These are phyloP conservation scores for Saccharum hybrid DNA, from an alignment of 202 grass and related monocot genomes.

Conservation along the genomic window DNA sequence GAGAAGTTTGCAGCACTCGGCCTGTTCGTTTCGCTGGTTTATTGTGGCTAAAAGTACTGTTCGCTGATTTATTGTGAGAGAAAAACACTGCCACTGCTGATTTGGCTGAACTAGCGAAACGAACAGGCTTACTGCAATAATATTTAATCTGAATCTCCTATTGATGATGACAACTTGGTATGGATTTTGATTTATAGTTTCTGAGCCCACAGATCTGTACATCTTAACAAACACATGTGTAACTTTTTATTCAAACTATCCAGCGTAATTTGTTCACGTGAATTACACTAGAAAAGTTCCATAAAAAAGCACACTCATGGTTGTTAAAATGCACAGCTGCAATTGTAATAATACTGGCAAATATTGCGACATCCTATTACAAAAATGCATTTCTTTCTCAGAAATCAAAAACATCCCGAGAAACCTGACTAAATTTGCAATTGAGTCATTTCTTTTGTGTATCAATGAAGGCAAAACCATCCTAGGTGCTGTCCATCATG, in stretches of 20 bases:
- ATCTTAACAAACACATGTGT: constrained; percentile 39
- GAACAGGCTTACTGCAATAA: not conserved
- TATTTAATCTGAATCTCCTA: not conserved
- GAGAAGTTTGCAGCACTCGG: not conserved
- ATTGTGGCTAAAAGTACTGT: too few species aligned
- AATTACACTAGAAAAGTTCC: constrained; percentile 29
- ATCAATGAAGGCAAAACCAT: constrained; percentile 27
- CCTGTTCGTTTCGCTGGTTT: too few species aligned
- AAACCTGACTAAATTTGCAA: constrained; percentile 24
- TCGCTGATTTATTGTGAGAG: too few species aligned
- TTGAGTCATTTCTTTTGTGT: constrained; percentile 5
- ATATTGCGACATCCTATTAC: constrained; percentile 8
- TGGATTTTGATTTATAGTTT: constrained; percentile 1
- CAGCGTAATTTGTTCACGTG: not conserved
- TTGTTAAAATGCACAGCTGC: constrained; percentile 33
- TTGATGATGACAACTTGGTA: not conserved
- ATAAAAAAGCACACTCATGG: constrained; percentile 31
- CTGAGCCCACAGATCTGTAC: constrained; percentile 25
- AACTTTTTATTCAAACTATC: constrained; percentile 22
- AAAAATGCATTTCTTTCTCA: constrained; percentile 46
- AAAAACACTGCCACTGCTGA: too few species aligned
- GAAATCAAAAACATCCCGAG: constrained; percentile 48
- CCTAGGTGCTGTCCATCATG: constrained; percentile 93
- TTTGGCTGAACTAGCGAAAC: too few species aligned
- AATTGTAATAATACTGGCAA: constrained; percentile 25